A percentile compares a stretch with the other conserved stretches of the same genome.
phyloP scores from a whole-genome alignment of 2,329 filamentous ascomycete species.

The Colletotrichum orchidophilum region DNA sequence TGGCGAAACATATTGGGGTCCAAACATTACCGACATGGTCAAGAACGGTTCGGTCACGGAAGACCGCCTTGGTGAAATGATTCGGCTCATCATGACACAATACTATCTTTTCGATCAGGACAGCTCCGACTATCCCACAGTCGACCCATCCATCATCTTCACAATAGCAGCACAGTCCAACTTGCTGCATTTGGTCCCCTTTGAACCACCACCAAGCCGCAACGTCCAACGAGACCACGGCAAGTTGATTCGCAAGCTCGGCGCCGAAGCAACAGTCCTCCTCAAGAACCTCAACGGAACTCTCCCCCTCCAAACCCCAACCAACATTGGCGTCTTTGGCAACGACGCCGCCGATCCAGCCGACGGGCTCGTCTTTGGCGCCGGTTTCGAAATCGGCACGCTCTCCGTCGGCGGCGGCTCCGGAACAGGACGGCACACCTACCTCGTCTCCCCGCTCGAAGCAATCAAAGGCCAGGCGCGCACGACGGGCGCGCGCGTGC shows the following conservation, averaged over 20 bases:
- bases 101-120: constrained; percentile 69
- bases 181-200: constrained; percentile 5
- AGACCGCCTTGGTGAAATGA: constrained; percentile 74
- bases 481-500: constrained; percentile 61
- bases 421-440: constrained; percentile 69
- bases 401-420: constrained; percentile 76
- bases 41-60: constrained; percentile 65
- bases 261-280: constrained; percentile 67
- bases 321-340: constrained; percentile 69
- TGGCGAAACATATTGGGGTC: constrained; percentile 71
- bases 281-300: constrained; percentile 70
- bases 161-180: constrained; percentile 24
- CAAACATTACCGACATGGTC: constrained; percentile 64
- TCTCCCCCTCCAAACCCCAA: constrained; percentile 65
- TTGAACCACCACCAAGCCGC: constrained; percentile 56
- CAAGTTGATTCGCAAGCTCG: constrained; percentile 67
- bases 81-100: constrained; percentile 68
- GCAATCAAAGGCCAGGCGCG: constrained; percentile 70
- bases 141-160: constrained; percentile 24
- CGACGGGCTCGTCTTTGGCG: constrained; percentile 34
- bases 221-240: constrained; percentile 66
- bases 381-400: constrained; percentile 68
- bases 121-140: constrained; percentile 53
- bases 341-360: constrained; percentile 67
- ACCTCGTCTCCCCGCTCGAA: constrained; percentile 71